These are phyloP conservation scores for Calonectria naviculata DNA, from an alignment of 2,329 filamentous ascomycete genomes.

Conservation along the genomic window DNA sequence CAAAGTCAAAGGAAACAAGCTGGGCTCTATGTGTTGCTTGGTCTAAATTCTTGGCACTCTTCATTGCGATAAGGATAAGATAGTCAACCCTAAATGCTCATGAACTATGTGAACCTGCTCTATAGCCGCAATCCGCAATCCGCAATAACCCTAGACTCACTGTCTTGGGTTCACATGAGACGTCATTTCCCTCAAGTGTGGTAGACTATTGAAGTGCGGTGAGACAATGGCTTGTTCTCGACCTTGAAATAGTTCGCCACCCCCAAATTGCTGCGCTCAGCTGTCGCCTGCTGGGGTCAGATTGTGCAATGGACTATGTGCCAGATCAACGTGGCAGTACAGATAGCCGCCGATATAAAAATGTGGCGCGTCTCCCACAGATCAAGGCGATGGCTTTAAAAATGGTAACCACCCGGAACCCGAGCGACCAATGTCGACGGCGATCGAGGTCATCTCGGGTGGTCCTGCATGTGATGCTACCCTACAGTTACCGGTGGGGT, in stretches of 20 bases:
- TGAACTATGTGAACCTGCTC: no score
- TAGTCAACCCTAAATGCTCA: no score
- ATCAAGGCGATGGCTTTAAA: not conserved
- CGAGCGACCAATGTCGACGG: not conserved
- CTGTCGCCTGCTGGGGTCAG: not conserved
- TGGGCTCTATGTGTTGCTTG: no score
- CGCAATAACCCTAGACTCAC: no score
- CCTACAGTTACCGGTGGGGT: not conserved
- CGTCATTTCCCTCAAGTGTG: no score
- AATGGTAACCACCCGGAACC: not conserved
- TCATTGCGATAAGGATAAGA: no score
- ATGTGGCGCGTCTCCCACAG: not conserved
- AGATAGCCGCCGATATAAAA: not conserved
- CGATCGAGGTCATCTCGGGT: not conserved
- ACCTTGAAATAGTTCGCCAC: not conserved
- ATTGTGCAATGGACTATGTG: no score
- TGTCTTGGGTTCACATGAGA: no score
- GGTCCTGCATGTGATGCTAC: not conserved
- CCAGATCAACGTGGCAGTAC: not conserved
- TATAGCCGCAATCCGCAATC: no score
- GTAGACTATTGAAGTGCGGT: no score
- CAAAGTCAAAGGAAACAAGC: no score
- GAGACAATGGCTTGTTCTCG: slow-evolving; percentile 1
- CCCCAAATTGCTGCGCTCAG: not conserved
- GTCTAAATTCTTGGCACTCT: no score